Conservation (phyloP, 2,329 filamentous ascomycete genomes). For the Sporothrix luriei region DNA sequence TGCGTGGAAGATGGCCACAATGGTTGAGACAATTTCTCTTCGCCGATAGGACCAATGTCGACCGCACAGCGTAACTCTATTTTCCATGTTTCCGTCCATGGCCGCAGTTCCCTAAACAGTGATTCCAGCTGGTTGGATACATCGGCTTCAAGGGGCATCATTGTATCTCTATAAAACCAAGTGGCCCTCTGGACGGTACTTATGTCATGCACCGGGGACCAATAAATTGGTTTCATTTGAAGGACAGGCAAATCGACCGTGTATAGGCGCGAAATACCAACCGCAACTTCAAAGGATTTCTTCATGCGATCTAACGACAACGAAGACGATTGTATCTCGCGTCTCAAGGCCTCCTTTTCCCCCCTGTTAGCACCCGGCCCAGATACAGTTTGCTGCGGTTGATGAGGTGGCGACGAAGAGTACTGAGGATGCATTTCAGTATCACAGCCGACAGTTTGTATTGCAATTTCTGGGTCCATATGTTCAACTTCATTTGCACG, state of each 20-base stretch:
- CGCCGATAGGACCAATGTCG: constrained; percentile 84
- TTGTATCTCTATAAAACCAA: constrained; percentile 96
- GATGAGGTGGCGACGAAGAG: background rate
- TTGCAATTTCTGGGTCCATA: background rate
- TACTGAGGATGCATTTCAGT: background rate
- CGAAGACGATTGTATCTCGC: constrained; percentile 11
- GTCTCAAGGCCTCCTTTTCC: constrained; percentile 9
- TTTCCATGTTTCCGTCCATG: constrained; percentile 89
- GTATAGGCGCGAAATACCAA: constrained; percentile 88
- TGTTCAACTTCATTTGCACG: constrained; percentile 21
- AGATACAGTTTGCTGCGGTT: background rate
- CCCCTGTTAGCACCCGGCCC: background rate
- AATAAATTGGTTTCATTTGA: constrained; percentile 96
- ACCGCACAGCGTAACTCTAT: constrained; percentile 89
- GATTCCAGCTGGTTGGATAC: constrained; percentile 90
- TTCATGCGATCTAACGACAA: background rate
- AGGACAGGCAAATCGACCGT: constrained; percentile 80
- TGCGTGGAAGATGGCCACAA: constrained; percentile 70
- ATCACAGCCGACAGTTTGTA: background rate
- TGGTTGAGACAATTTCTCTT: constrained; percentile 84
- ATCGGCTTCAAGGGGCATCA: constrained; percentile 81
- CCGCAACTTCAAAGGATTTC: constrained; percentile 64
- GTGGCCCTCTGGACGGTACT: constrained; percentile 81
- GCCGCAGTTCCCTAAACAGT: constrained; percentile 83
- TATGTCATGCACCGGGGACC: constrained; percentile 90